Conservation (phyloP, 2,329 filamentous ascomycete genomes). For the Dothideomycetes sp. region DNA sequence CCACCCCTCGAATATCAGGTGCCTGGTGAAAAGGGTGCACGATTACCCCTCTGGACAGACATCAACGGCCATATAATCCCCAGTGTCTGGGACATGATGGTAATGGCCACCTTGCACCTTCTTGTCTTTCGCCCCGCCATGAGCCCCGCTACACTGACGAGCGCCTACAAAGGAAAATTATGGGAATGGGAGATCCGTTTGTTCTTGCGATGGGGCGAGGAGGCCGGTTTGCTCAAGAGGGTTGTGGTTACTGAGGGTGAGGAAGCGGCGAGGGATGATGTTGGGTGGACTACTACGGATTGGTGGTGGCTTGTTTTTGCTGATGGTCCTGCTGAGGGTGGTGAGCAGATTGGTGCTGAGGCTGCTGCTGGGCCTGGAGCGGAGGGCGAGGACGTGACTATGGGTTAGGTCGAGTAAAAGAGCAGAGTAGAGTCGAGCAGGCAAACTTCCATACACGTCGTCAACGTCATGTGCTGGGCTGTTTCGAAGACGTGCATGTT, state of each 20-base stretch:
- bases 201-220: constrained; percentile 48
- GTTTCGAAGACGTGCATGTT: too few species aligned
- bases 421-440: too few species aligned
- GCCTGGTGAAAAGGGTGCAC: constrained; percentile 26
- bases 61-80: constrained; percentile 50
- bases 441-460: too few species aligned
- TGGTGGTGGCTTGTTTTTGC: constrained; percentile 9
- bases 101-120: constrained; percentile 51
- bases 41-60: constrained; percentile 61
- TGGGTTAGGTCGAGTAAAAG: too few species aligned
- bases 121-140: constrained; percentile 50
- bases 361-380: too few species aligned
- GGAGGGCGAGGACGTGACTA: too few species aligned
- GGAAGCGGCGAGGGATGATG: background rate
- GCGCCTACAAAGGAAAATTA: constrained; percentile 45
- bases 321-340: too few species aligned
- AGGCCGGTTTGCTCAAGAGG: constrained; percentile 40
- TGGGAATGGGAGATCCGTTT: constrained; percentile 53
- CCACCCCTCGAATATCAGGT: constrained; percentile 19
- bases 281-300: constrained; percentile 6
- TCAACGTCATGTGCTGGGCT: too few species aligned
- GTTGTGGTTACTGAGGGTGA: constrained; percentile 28
- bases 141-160: constrained; percentile 40
- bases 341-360: too few species aligned
- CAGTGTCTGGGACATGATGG: constrained; percentile 53